These are phyloP conservation scores for Leptodermis oblonga DNA, from an alignment of 257 asterid species.

Conservation along the genomic window DNA sequence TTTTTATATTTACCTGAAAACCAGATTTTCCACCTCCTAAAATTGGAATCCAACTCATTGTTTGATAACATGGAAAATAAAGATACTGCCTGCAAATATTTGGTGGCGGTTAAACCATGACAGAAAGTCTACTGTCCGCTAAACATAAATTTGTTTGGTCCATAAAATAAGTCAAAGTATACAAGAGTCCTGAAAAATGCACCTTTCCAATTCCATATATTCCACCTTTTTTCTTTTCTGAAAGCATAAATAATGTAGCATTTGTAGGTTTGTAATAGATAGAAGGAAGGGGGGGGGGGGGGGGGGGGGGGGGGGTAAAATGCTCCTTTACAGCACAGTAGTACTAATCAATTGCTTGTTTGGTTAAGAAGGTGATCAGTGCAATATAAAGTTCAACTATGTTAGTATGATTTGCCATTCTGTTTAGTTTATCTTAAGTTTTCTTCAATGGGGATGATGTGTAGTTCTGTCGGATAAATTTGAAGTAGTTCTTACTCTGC, in stretches of 20 bases:
- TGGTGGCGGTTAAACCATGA: neutral
- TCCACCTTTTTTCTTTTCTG: neutral
- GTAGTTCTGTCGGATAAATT: neutral
- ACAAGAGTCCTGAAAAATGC: neutral
- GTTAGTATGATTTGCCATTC: neutral
- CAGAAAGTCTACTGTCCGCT: neutral
- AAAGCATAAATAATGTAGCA: neutral
- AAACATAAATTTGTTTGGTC: neutral
- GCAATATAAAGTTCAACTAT: neutral
- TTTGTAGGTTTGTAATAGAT: neutral
- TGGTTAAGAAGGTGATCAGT: neutral
- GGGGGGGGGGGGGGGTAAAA: neutral
- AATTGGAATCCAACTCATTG: neutral
- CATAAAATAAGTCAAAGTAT: neutral
- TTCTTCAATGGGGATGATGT: neutral
- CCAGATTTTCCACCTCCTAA: neutral
- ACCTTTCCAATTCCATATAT: neutral
- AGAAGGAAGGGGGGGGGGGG: too few species aligned
- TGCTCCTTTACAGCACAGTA: neutral
- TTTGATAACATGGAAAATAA: neutral
- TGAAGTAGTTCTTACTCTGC: neutral
- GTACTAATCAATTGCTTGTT: neutral
- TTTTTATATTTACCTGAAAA: neutral
- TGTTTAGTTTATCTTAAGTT: neutral
- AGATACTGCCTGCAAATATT: neutral